phyloP scores from a whole-genome alignment of 73 alveolate genomes.

The Paramecium pentaurelia region DNA sequence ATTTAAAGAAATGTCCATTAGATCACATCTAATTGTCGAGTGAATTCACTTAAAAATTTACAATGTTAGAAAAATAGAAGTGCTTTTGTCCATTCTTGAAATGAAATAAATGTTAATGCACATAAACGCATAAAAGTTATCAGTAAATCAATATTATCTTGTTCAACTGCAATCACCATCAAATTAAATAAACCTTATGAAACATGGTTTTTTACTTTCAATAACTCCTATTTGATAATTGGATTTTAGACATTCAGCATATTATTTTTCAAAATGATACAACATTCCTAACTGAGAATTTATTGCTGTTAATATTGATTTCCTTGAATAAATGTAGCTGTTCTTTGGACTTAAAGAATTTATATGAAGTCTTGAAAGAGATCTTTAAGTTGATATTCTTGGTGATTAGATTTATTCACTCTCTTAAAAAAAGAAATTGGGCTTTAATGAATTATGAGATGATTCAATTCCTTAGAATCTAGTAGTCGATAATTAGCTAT shows the following conservation, averaged over 20 bases:
- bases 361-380: neutral
- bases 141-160: neutral
- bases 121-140: neutral
- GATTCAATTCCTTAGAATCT: neutral
- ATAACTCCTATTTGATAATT: neutral
- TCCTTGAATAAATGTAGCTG: neutral
- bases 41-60: neutral
- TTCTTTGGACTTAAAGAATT: neutral
- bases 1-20: constrained; percentile 14
- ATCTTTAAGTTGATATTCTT: neutral
- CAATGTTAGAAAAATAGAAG: neutral
- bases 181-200: neutral
- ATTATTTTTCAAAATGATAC: neutral
- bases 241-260: neutral
- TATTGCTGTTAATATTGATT: neutral
- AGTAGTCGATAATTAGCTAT: neutral
- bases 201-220: neutral
- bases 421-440: neutral
- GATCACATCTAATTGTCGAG: neutral
- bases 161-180: constrained; percentile 28
- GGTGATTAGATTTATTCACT: neutral
- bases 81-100: neutral
- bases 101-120: constrained; percentile 15
- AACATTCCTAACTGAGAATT: neutral
- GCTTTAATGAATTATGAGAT: neutral